Evolutionary conservation across 2,329 filamentous ascomycete species (phyloP).

Genomic region (Drechslera avenae): DNA sequence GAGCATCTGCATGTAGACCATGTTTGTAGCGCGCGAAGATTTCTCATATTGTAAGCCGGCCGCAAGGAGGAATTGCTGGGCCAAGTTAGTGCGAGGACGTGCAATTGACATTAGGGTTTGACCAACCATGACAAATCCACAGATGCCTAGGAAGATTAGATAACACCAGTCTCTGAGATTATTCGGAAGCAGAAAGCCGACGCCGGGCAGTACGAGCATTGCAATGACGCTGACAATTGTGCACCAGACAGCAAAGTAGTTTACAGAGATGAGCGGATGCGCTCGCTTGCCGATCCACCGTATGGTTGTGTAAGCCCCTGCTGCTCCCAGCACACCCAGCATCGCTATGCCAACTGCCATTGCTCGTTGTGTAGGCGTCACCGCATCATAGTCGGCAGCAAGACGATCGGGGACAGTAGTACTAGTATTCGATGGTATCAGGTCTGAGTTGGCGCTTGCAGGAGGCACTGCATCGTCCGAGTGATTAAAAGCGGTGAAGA

Average conservation of each 20-base stretch:
- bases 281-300: constrained; percentile 77
- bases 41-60: constrained; percentile 75
- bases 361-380: constrained; percentile 69
- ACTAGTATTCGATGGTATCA: constrained; percentile 37
- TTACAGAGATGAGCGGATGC: constrained; percentile 79
- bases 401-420: constrained; percentile 22
- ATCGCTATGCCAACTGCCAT: constrained; percentile 73
- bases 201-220: constrained; percentile 61
- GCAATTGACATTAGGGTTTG: not conserved
- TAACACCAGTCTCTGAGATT: constrained; percentile 67
- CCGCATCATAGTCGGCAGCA: constrained; percentile 48
- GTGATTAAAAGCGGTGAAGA: constrained; percentile 54
- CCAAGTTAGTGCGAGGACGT: not conserved
- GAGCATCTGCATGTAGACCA: constrained; percentile 73
- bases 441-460: constrained; percentile 41
- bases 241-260: constrained; percentile 77
- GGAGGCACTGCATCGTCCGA: constrained; percentile 30
- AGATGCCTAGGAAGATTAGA: constrained; percentile 69
- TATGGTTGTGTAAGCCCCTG: constrained; percentile 70
- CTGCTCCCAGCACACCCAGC: constrained; percentile 74
- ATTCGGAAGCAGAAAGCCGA: constrained; percentile 63
- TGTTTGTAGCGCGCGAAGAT: constrained; percentile 64
- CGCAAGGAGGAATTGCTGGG: constrained; percentile 78
- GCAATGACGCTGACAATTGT: constrained; percentile 68
- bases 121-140: constrained; percentile 73